Evolutionary conservation across 768 basidiomycete genomes (phyloP), one percentile per base, ranked within the genome.

Genomic region (Termitomyces sp.): DNA sequence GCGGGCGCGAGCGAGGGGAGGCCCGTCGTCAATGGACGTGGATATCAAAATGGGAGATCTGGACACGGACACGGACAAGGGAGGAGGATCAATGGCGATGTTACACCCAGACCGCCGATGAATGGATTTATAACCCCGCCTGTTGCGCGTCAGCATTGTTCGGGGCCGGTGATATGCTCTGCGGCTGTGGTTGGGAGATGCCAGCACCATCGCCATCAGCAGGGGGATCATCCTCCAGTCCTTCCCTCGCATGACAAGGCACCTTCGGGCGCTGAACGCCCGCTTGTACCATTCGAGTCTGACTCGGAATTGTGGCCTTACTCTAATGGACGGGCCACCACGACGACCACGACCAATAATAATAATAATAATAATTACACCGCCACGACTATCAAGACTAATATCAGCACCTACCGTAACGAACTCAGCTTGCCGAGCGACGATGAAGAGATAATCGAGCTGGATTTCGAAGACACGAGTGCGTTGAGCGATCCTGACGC

Each of bases 241-340:
- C 24, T 22, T 51, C 35, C 35, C 2, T 16, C 50, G n/a, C 52
- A 46, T 22, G 50, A 24, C 24, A 52, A 30, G 26, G 46, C 32
- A 16, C 59, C 51, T 44, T 43, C 49, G 32, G 46, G 48, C 45
- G 65, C 65, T 10, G 67, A 72, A 46, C 72, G 78, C 40, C 68
- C 73, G 5, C 76, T 86, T 14, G 76, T 86, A 0, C 85, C 87
- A 0, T 89, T 89, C 65, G 79, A 73, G 51, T 71, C 83, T 0
- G 83, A 84, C 59, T 83, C 86, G 8, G 84, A 87, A 35, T 73
- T 89, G 16, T 90, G 87, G 88, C 86, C 88, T 4, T 87, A 87
- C 64, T 79, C 52, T 30, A 10, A 41, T 26, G 36, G 9, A 11
- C 36, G 51, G 51, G 36, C 36, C 24, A 52, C 72, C 4, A 74